A percentile compares a stretch with the other conserved stretches of the same genome.
Evolutionary conservation across 352 stramenopile genomes (phyloP).

Genomic region (Phytophthora ramorum): DNA sequence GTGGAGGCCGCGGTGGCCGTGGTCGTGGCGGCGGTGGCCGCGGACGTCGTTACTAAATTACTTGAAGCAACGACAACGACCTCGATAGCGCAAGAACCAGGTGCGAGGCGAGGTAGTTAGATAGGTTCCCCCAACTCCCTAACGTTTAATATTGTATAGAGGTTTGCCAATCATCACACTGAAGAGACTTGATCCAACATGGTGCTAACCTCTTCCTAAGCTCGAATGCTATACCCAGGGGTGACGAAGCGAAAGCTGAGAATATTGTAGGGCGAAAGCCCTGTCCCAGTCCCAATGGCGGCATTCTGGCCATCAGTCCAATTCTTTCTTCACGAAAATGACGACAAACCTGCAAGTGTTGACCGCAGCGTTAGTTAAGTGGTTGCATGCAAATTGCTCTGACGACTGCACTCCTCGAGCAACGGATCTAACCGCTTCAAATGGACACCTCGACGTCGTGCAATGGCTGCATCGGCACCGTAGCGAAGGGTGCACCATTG

Average conservation of each 20-base stretch:
- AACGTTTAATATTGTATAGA: constrained; percentile 52
- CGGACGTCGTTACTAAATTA: constrained; percentile 41
- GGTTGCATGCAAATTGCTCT: constrained; percentile 1
- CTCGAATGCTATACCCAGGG: too few relatives aligned
- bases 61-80: constrained; percentile 19
- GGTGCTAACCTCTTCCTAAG: too few relatives aligned
- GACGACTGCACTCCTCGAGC: neutral
- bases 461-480: constrained; percentile 5
- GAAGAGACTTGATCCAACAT: neutral
- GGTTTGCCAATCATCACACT: constrained; percentile 29
- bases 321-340: neutral
- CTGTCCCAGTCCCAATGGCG: neutral
- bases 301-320: neutral
- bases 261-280: too few relatives aligned
- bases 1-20: constrained; percentile 44
- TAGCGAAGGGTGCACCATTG: neutral
- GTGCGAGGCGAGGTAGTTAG: constrained; percentile 33
- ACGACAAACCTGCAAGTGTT: neutral
- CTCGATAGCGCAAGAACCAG: constrained; percentile 14
- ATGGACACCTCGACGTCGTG: neutral
- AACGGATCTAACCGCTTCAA: neutral
- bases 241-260: too few relatives aligned
- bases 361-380: neutral
- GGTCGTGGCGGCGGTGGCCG: constrained; percentile 45
- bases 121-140: constrained; percentile 35